A percentile compares a stretch with the other conserved stretches of the same genome.
These are phyloP conservation scores for Oenanthe javanica DNA, from an alignment of 140 eudicot genomes.

Conservation along the genomic window DNA sequence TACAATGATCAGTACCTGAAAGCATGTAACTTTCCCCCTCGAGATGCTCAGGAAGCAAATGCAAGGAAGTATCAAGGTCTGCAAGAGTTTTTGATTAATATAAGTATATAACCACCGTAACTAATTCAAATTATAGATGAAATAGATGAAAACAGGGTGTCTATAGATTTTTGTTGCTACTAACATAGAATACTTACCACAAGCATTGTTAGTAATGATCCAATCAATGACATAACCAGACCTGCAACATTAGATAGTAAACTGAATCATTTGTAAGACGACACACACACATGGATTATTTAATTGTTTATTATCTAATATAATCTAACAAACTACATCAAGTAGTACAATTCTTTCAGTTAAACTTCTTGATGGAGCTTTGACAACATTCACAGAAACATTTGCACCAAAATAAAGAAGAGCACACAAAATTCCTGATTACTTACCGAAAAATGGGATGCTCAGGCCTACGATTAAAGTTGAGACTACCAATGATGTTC, in stretches of 20 bases:
- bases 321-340: not conserved
- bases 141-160: not conserved
- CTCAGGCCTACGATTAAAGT: conserved; percentile 45
- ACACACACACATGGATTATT: not conserved
- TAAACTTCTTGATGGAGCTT: not conserved
- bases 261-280: not conserved
- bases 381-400: not conserved
- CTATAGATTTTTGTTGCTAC: not conserved
- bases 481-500: conserved; percentile 74
- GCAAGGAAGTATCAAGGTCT: conserved; percentile 95
- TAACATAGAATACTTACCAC: conserved; percentile 44
- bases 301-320: not conserved
- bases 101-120: not conserved
- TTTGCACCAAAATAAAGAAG: conserved; percentile 1
- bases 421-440: not conserved
- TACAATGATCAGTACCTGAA: conserved; percentile 45
- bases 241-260: conserved; percentile 32
- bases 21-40: conserved; percentile 36
- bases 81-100: conserved; percentile 16
- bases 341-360: not conserved
- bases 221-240: conserved; percentile 84
- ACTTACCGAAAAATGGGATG: conserved; percentile 89
- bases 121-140: not conserved
- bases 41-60: conserved; percentile 68
- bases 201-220: conserved; percentile 89